A percentile compares a stretch with the other conserved stretches of the same genome.
Evolutionary conservation across 2,329 filamentous ascomycete species (phyloP).

Genomic region (Coniochaeta hoffmannii): DNA sequence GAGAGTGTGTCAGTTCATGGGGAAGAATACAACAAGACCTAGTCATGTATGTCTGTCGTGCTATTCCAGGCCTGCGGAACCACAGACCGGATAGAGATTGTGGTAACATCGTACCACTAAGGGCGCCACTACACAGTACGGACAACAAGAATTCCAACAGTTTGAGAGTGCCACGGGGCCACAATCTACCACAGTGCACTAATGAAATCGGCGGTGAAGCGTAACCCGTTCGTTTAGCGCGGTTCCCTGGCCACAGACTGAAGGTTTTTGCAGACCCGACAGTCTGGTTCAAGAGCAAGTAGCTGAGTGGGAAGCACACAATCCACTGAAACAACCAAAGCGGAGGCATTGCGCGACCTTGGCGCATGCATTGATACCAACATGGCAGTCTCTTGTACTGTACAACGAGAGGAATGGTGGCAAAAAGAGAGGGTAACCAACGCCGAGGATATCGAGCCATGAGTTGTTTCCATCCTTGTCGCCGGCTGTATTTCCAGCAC

Average conservation of each 20-base stretch:
- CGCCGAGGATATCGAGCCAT: no score
- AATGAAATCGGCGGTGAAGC: not conserved
- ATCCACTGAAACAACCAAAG: not conserved
- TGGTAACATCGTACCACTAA: not conserved
- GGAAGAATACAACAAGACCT: not conserved
- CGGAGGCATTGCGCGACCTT: not conserved
- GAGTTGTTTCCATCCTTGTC: no score
- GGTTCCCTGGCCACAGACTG: not conserved
- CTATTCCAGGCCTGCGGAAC: not conserved
- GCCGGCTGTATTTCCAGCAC: no score
- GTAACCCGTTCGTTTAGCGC: not conserved
- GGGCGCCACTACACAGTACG: no score
- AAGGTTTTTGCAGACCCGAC: not conserved
- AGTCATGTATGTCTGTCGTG: not conserved
- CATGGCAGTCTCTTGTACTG: no score
- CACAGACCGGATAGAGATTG: not conserved
- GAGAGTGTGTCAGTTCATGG: not conserved
- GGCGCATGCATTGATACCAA: no score
- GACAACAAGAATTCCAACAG: no score
- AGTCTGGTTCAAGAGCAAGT: not conserved
- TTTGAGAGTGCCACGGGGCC: no score
- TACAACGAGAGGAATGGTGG: constrained; percentile 2
- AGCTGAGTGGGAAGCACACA: no score
- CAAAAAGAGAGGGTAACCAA: no score
- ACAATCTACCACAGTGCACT: not conserved